A percentile compares a stretch with the other conserved stretches of the same genome.
Evolutionary conservation across 2,329 filamentous ascomycete species (phyloP).

Genomic region (Talaromyces albobiverticillius): DNA sequence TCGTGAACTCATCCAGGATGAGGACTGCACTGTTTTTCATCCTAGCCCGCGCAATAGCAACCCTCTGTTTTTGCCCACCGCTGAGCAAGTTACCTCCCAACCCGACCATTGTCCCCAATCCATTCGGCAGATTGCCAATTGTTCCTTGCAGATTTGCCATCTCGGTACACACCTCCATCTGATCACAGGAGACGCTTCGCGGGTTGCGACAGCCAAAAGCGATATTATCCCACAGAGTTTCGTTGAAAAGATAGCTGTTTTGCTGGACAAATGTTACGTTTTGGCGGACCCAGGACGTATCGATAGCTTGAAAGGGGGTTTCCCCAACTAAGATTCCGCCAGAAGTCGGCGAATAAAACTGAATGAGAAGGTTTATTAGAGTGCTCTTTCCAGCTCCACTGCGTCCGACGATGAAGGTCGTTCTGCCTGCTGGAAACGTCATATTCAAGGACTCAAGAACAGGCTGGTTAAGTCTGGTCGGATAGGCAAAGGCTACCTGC

Average conservation of each 20-base stretch:
- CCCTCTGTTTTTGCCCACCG: conserved; percentile 78
- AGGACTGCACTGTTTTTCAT: conserved; percentile 76
- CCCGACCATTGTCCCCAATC: conserved; percentile 70
- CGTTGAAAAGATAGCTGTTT: conserved; percentile 74
- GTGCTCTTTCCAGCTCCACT: conserved; percentile 95
- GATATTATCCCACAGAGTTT: conserved; percentile 75
- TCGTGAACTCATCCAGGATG: conserved; percentile 85
- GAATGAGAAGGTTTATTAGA: conserved; percentile 72
- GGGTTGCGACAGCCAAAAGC: conserved; percentile 62
- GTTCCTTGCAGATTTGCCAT: conserved; percentile 68
- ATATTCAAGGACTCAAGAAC: conserved; percentile 64
- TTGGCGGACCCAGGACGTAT: conserved; percentile 68
- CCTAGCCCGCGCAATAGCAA: conserved; percentile 75
- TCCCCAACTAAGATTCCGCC: conserved; percentile 71
- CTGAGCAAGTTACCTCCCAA: conserved; percentile 69
- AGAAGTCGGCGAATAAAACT: conserved; percentile 66
- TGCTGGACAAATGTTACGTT: conserved; percentile 84
- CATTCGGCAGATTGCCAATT: conserved; percentile 64
- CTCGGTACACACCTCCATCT: conserved; percentile 62
- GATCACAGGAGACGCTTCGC: conserved; percentile 47
- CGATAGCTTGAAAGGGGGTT: conserved; percentile 57
- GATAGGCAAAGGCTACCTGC: conserved; percentile 80
- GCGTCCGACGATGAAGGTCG: conserved; percentile 77
- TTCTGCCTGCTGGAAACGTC: conserved; percentile 67
- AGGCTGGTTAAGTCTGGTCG: conserved; percentile 59